These are phyloP conservation scores for Ascochyta koolunga DNA, from an alignment of 2,329 filamentous ascomycete genomes.

Conservation along the genomic window DNA sequence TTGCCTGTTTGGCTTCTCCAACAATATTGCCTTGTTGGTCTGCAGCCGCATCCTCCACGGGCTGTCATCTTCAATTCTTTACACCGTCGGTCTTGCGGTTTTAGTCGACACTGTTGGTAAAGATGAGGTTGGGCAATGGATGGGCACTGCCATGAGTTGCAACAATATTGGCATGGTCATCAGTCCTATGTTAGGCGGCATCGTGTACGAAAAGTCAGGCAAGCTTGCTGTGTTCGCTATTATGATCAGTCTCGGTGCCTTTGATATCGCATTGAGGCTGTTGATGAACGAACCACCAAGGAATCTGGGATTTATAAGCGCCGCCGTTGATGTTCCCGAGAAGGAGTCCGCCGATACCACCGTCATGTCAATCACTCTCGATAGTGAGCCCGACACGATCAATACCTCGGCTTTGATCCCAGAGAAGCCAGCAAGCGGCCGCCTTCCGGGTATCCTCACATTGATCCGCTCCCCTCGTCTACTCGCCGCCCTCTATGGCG, in stretches of 20 bases:
- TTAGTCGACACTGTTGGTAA: constrained; percentile 19
- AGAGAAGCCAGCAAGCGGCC: neutral
- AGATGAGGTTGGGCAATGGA: constrained; percentile 22
- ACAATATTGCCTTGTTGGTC: constrained; percentile 18
- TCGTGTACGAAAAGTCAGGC: constrained; percentile 20
- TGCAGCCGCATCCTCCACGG: constrained; percentile 21
- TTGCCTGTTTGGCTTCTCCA: constrained; percentile 19
- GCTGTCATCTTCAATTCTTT: constrained; percentile 21
- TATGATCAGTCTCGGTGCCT: constrained; percentile 15
- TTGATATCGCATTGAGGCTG: constrained; percentile 11
- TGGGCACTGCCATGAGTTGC: constrained; percentile 22
- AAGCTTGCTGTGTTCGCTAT: constrained; percentile 22
- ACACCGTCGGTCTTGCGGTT: constrained; percentile 23
- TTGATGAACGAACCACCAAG: constrained; percentile 23
- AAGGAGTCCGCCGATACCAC: neutral
- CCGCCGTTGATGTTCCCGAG: neutral
- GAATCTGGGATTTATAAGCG: neutral
- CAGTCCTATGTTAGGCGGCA: constrained; percentile 22
- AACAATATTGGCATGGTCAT: constrained; percentile 23
- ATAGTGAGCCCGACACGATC: neutral
- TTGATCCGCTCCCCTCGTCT: constrained; percentile 61
- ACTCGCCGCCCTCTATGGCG: constrained; percentile 62
- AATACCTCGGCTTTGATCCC: neutral
- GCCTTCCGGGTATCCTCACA: constrained; percentile 33
- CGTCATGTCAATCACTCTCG: neutral